Conservation (phyloP, 2,329 filamentous ascomycete species). For the Penicillium sp. region DNA sequence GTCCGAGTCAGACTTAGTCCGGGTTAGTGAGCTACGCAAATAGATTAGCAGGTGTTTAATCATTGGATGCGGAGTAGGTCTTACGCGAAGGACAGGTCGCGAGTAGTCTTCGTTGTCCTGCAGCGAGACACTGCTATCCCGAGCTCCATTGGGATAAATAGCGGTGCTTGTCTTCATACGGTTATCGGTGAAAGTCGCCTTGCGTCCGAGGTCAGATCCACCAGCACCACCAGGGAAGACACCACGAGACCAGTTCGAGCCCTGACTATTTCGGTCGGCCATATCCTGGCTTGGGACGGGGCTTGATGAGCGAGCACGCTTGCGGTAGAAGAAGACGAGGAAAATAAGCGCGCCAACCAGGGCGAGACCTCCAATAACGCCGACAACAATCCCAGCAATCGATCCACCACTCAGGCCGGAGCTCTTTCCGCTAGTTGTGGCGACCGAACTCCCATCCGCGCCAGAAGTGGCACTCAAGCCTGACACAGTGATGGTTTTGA, state of each 20-base stretch:
- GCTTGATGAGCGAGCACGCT: constrained; percentile 33
- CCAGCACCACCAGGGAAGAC: constrained; percentile 28
- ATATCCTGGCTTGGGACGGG: constrained; percentile 33
- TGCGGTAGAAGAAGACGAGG: constrained; percentile 40
- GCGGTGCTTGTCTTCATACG: constrained; percentile 42
- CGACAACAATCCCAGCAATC: constrained; percentile 47
- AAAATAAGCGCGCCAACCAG: constrained; percentile 39
- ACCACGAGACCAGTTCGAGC: constrained; percentile 36
- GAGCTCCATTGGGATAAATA: constrained; percentile 43
- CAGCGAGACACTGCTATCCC: constrained; percentile 46
- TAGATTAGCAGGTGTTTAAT: constrained; percentile 16
- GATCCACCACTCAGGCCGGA: constrained; percentile 40
- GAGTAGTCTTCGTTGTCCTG: constrained; percentile 52
- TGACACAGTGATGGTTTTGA: constrained; percentile 32
- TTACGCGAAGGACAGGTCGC: constrained; percentile 44
- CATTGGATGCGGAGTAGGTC: constrained; percentile 12
- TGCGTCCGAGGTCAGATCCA: constrained; percentile 20
- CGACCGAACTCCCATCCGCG: constrained; percentile 13
- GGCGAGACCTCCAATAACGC: constrained; percentile 40
- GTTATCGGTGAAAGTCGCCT: constrained; percentile 43
- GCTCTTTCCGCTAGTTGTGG: constrained; percentile 9
- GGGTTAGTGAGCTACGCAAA: constrained; percentile 34
- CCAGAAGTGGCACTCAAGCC: constrained; percentile 18
- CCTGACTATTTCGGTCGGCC: constrained; percentile 34
- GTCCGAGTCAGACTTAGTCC: constrained; percentile 26